These are phyloP conservation scores for Lactarius indigo DNA, from an alignment of 768 basidiomycete genomes.

Conservation along the genomic window DNA sequence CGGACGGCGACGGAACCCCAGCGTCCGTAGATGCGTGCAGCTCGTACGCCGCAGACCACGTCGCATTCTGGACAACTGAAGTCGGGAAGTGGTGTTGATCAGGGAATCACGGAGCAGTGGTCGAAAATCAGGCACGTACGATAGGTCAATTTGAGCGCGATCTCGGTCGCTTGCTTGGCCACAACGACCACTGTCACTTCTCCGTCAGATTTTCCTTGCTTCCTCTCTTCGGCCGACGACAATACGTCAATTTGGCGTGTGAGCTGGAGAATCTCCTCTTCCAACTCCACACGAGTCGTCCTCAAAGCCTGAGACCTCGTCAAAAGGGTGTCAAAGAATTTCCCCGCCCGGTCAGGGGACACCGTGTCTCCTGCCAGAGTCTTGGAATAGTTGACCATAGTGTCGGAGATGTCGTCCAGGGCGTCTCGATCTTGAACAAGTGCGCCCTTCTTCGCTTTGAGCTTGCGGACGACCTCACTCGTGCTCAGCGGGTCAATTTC, in stretches of 20 bases:
- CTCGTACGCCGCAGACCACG: constrained; percentile 56
- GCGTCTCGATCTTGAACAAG: constrained; percentile 40
- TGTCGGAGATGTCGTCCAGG: constrained; percentile 39
- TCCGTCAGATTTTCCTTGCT: constrained; percentile 31
- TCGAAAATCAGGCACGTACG: constrained; percentile 36
- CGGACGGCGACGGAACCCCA: constrained; percentile 42
- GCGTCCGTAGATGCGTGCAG: constrained; percentile 46
- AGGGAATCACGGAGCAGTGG: not conserved
- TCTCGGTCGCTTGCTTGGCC: constrained; percentile 35
- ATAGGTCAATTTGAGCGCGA: constrained; percentile 51
- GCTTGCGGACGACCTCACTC: constrained; percentile 23
- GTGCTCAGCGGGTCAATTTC: constrained; percentile 27
- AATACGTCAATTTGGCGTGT: constrained; percentile 40
- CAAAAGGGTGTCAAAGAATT: constrained; percentile 43
- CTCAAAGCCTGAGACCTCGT: constrained; percentile 37
- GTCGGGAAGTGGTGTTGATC: not conserved
- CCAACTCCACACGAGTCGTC: constrained; percentile 34
- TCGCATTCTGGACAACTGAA: constrained; percentile 48
- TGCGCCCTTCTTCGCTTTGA: constrained; percentile 36
- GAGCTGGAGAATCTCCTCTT: constrained; percentile 36
- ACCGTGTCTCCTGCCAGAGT: constrained; percentile 44
- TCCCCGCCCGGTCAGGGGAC: constrained; percentile 36
- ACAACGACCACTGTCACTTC: constrained; percentile 44
- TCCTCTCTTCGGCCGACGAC: constrained; percentile 32
- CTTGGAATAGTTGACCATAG: constrained; percentile 44